Base-by-base conservation (phyloP, 352 stramenopile species). In the Phytophthora aleatoria region DNA sequence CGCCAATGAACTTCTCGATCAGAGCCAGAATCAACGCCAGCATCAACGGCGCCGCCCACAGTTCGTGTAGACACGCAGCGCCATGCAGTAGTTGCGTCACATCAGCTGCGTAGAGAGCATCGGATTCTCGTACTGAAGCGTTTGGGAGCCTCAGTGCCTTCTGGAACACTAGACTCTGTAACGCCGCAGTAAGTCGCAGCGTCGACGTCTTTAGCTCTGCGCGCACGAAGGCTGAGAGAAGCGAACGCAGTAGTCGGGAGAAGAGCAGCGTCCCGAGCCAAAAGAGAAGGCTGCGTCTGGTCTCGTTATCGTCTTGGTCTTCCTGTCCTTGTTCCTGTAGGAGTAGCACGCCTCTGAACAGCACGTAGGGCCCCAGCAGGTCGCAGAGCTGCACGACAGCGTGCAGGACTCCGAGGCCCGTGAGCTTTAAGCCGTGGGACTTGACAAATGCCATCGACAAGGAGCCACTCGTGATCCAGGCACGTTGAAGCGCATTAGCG, bases 91-190 rank as follows among this genome's bases (percentile, higher is more conserved):
- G 72, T 43, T 79, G 79, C 28, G 74, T 62, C 38, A 91, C 70
- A 67, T 92, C 86, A 12, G 77, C 73, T 7, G 75, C 78, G 69
- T 90, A 92, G 28, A 92, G 77, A 16, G 81, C 74, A 42, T 75
- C 72, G 15, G 70, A 75, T 35, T 77, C 76, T 56, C 79, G 79
- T 15, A 52, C 44, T 5, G 56, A 70, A 6, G 68, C 64, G 15
- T 67, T 66, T 13, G 69, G 71, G 10, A 92, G 71, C 0, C 81
- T 69, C 45, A 92, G 61, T 26, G 82, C 75, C 61, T 92, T 92
- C 62, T 89, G 83, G 62, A 91, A 89, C 2, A 94, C 73, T 43
- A 91, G 61, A 64, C 79, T 89, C 73, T 91, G 83, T 54, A 94
- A 68, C 39, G 77, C 82, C 51, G 77, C 72, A 15, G 82, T 81